Base-by-base conservation (phyloP, 139 green algal genomes). In the Chlamydomonas schloesseri region DNA sequence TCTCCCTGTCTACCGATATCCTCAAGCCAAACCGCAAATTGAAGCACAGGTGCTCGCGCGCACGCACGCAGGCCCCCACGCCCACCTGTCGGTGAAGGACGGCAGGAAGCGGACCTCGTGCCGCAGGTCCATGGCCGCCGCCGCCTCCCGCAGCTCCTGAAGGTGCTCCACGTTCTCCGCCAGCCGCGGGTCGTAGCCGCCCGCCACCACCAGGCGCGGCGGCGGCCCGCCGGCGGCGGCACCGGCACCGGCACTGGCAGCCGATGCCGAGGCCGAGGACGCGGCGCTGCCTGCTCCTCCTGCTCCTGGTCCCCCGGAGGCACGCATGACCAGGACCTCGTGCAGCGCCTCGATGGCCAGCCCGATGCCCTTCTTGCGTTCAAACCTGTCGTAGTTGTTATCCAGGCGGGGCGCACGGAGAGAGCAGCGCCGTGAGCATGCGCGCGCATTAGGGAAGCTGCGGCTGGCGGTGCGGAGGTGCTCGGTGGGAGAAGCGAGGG, bases 321-420 rank as follows among this genome's bases (percentile, higher is more conserved):
- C 36, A 0, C 82, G 72, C 57, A 80, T 64, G 31, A 83, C 21
- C 29, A 87, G 82, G 81, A 98, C 70, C 62, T 91, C 87, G 0
- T 87, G 58, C 64, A 99, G 91, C 9, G 96, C 96, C 10, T 88
- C 47, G 8, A 99, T 79, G 17, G 97, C 98, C 78, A 99, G 90
- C 2, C 75, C 88, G n/a, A 99, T 91, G 55, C 92, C 92, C 91
- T 99, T 99, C 86, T 99, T 99, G 50, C 97, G 92, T 93, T 99
- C 97, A 90, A 99, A 99, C 24, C 92, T 94, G 88, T 28, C 4
- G 21, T 57, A 14, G 50, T 57, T 57, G 53, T 23, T 15, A 58
- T 23, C n/a, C n/a, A n/a, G n/a, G n/a, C n/a, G n/a, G n/a, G n/a
- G n/a, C n/a, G n/a, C n/a, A n/a, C n/a, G n/a, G n/a, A n/a, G n/a